Evolutionary conservation across 768 basidiomycete species (phyloP).

Genomic region (Termitomyces sp.): DNA sequence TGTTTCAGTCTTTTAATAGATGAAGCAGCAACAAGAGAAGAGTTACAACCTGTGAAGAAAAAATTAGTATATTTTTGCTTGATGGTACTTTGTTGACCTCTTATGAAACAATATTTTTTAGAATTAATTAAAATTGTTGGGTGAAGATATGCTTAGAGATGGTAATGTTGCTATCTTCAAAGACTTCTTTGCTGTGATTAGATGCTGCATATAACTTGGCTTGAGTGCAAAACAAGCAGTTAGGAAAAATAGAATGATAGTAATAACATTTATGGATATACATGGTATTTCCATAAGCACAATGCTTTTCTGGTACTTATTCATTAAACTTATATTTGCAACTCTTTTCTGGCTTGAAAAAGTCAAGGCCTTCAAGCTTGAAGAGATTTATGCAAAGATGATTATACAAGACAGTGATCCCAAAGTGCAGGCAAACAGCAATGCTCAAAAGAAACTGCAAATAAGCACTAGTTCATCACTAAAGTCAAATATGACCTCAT

Average conservation of each 20-base stretch:
- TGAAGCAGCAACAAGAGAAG: constrained; percentile 87
- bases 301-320: constrained; percentile 1
- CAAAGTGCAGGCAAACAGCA: constrained; percentile 47
- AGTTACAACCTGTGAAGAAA: constrained; percentile 93
- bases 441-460: constrained; percentile 55
- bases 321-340: constrained; percentile 59
- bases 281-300: constrained; percentile 28
- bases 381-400: constrained; percentile 96
- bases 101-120: constrained; percentile 22
- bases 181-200: constrained; percentile 91
- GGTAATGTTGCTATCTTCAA: constrained; percentile 96
- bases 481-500: constrained; percentile 50
- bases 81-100: background rate
- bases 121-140: constrained; percentile 95
- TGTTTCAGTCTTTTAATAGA: constrained; percentile 85
- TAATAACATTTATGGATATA: constrained; percentile 95
- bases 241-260: constrained; percentile 86
- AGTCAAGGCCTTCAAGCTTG: constrained; percentile 88
- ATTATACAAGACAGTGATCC: constrained; percentile 79
- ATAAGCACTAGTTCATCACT: constrained; percentile 33
- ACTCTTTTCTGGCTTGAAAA: constrained; percentile 98
- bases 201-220: constrained; percentile 84
- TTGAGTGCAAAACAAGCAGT: constrained; percentile 67
- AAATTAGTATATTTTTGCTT: constrained; percentile 59
- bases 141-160: constrained; percentile 89